phyloP scores from a whole-genome alignment of 2,329 filamentous ascomycete species.

The Ceratocystis cubensis region DNA sequence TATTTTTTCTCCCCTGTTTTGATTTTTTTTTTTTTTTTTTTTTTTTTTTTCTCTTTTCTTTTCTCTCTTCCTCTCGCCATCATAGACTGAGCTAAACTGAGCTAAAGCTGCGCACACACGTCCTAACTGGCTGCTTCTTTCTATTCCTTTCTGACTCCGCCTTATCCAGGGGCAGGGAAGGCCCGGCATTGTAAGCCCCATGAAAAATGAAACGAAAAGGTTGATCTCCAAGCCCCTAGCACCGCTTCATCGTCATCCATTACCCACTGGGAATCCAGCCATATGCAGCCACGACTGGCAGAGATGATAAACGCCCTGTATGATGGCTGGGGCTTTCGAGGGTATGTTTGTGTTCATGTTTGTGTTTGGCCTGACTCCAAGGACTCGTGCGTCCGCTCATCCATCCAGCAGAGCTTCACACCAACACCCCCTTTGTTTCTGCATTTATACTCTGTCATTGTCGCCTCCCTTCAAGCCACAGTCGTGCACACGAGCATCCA shows the following conservation, averaged over 20 bases:
- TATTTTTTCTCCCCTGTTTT: too few relatives aligned
- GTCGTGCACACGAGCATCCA: neutral
- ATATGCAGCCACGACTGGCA: too few relatives aligned
- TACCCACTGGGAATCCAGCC: too few relatives aligned
- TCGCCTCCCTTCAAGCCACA: neutral
- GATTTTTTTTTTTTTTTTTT: too few relatives aligned
- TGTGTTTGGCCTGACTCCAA: neutral
- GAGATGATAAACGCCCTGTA: too few relatives aligned
- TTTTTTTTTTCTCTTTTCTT: too few relatives aligned
- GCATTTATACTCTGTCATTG: neutral
- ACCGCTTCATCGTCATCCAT: neutral
- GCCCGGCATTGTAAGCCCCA: neutral
- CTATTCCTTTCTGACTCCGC: neutral
- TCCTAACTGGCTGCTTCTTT: neutral
- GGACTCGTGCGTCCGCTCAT: neutral
- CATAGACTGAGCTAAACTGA: neutral
- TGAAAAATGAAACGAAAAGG: conserved; percentile 1
- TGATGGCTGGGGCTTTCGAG: too few relatives aligned
- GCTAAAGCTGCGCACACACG: neutral
- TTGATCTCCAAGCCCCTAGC: neutral
- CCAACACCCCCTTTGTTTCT: neutral
- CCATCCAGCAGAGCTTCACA: neutral
- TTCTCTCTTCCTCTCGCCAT: neutral
- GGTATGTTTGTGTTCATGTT: too few relatives aligned
- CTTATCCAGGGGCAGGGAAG: neutral